Percentiles rank a stretch among this genome's conserved stretches.
Evolutionary conservation across 805 yeast species (phyloP).

Genomic region (Danielozyma ontarioensis): DNA sequence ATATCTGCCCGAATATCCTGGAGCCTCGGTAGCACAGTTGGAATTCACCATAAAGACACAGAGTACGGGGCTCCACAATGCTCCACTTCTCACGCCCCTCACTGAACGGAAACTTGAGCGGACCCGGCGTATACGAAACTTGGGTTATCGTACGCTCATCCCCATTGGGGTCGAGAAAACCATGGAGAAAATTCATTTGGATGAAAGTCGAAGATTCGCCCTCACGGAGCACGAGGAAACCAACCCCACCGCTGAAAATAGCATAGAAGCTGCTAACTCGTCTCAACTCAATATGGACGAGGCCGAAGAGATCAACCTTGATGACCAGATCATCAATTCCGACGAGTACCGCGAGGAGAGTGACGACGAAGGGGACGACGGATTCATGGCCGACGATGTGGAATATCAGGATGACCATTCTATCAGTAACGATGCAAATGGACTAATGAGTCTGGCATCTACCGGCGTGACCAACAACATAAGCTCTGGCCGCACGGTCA

Average conservation of each 20-base stretch:
- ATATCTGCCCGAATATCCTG: slow-evolving; percentile 42
- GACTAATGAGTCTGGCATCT: slow-evolving; percentile 7
- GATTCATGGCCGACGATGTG: slow-evolving; percentile 44
- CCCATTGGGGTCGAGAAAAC: slow-evolving; percentile 38
- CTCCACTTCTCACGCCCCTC: slow-evolving; percentile 13
- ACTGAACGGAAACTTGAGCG: slow-evolving; percentile 14
- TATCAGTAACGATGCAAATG: slow-evolving; percentile 11
- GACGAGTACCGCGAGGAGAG: background rate
- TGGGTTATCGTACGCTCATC: slow-evolving; percentile 29
- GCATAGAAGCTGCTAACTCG: slow-evolving; percentile 8
- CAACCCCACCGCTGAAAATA: slow-evolving; percentile 20
- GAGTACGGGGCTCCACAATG: slow-evolving; percentile 7
- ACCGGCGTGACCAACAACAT: background rate
- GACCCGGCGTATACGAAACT: slow-evolving; percentile 22
- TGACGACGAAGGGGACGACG: slow-evolving; percentile 29
- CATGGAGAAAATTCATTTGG: slow-evolving; percentile 33
- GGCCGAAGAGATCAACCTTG: slow-evolving; percentile 8
- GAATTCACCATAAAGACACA: slow-evolving; percentile 18
- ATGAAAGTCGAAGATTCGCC: slow-evolving; percentile 10
- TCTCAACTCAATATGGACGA: slow-evolving; percentile 1
- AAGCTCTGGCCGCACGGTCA: background rate
- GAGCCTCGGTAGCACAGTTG: slow-evolving; percentile 11
- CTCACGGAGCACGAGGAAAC: slow-evolving; percentile 11
- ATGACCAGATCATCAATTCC: slow-evolving; percentile 5
- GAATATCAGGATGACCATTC: slow-evolving; percentile 40